These are phyloP conservation scores for Leishmania major DNA, from an alignment of 208 protist species.

Conservation along the genomic window DNA sequence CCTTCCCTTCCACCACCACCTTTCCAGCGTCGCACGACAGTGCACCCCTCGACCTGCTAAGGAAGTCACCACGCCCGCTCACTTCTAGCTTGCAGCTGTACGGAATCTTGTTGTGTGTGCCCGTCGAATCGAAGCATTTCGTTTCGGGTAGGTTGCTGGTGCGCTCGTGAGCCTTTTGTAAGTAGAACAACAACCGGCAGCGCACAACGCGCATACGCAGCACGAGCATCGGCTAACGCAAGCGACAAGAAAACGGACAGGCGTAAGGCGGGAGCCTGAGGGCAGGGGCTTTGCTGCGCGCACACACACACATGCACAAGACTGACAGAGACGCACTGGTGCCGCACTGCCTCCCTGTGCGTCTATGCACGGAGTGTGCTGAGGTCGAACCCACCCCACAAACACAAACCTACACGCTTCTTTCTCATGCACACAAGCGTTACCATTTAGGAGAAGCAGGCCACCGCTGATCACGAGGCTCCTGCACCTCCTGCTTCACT, in stretches of 20 bases:
- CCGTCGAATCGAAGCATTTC: neutral
- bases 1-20: neutral
- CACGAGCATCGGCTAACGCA: neutral
- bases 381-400: too few species aligned
- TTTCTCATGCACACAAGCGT: neutral
- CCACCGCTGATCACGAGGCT: conserved; percentile 91
- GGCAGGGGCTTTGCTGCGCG: neutral
- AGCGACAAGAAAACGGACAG: neutral
- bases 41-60: neutral
- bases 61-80: neutral
- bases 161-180: neutral
- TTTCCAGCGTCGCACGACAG: neutral
- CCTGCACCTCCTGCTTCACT: conserved; percentile 68
- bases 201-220: neutral
- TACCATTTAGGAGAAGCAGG: conserved; percentile 91
- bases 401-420: neutral
- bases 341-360: neutral
- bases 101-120: neutral
- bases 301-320: neutral
- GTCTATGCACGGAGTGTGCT: neutral
- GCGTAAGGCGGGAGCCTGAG: neutral
- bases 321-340: neutral
- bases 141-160: neutral
- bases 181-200: neutral
- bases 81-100: neutral